Percentiles rank a stretch among this genome's conserved stretches.
Conservation (phyloP, 345 rosid species). For the Triadica sebifera region DNA sequence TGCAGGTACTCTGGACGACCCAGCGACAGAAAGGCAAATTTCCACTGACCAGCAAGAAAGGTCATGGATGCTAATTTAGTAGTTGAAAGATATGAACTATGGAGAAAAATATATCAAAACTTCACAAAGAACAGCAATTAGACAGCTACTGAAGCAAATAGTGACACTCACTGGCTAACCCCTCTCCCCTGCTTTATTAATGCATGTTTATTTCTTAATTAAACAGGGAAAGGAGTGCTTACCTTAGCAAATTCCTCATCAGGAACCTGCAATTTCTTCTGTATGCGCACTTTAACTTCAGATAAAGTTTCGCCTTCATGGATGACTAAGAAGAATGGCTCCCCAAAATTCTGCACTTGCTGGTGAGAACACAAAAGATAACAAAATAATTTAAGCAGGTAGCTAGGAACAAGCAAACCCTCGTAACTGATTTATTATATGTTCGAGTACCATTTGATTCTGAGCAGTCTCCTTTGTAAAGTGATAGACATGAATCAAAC, state of each 20-base stretch:
- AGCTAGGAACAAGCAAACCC: neutral
- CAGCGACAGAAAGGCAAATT: constrained; percentile 78
- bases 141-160: neutral
- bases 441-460: constrained; percentile 53
- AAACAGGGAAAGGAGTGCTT: constrained; percentile 6
- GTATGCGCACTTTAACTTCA: constrained; percentile 78
- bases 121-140: neutral
- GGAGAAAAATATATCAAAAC: neutral
- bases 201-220: neutral
- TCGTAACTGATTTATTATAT: neutral
- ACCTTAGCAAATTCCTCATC: constrained; percentile 98
- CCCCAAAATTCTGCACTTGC: constrained; percentile 95
- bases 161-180: neutral
- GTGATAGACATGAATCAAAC: constrained; percentile 89
- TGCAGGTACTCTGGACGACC: constrained; percentile 90
- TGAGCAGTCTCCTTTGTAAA: constrained; percentile 78
- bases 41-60: constrained; percentile 61
- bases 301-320: constrained; percentile 87
- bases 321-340: constrained; percentile 92
- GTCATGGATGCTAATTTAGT: neutral
- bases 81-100: neutral
- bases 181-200: neutral
- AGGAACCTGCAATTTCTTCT: constrained; percentile 84
- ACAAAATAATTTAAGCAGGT: neutral
- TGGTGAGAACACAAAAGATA: constrained; percentile 24